Percentiles rank a stretch among this genome's conserved stretches.
Evolutionary conservation across 2,329 filamentous ascomycete genomes (phyloP).

Genomic region (Fusarium sp.): DNA sequence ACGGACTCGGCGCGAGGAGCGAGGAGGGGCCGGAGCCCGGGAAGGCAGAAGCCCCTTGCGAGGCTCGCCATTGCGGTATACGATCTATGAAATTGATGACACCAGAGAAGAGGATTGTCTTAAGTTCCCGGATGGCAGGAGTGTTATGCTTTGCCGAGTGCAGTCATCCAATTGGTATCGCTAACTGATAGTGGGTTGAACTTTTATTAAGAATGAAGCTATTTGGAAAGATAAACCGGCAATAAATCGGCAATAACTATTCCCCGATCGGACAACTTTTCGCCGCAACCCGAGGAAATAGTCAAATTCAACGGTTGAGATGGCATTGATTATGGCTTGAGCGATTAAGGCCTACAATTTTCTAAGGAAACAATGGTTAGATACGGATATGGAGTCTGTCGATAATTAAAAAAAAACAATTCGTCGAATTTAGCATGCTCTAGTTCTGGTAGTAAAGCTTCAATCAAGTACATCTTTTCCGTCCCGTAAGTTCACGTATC

Average conservation of each 20-base stretch:
- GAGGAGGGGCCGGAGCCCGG: constrained; percentile 46
- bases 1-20: constrained; percentile 42
- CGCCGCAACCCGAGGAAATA: constrained; percentile 28
- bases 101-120: background rate
- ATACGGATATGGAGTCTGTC: background rate
- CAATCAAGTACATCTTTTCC: constrained; percentile 10
- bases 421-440: background rate
- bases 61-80: constrained; percentile 50
- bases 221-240: constrained; percentile 33
- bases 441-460: background rate
- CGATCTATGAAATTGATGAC: background rate
- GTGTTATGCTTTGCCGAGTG: constrained; percentile 14
- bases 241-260: constrained; percentile 31
- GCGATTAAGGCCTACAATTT: background rate
- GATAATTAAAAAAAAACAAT: background rate
- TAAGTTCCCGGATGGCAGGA: background rate
- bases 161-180: constrained; percentile 23
- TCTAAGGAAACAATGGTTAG: background rate
- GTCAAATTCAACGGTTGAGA: constrained; percentile 11
- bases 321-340: background rate
- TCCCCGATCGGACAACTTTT: constrained; percentile 37
- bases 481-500: constrained; percentile 20
- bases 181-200: constrained; percentile 16
- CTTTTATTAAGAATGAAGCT: constrained; percentile 38
- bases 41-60: constrained; percentile 49